Conservation (phyloP, 2,329 filamentous ascomycete genomes). For the Calonectria ilicicola region DNA sequence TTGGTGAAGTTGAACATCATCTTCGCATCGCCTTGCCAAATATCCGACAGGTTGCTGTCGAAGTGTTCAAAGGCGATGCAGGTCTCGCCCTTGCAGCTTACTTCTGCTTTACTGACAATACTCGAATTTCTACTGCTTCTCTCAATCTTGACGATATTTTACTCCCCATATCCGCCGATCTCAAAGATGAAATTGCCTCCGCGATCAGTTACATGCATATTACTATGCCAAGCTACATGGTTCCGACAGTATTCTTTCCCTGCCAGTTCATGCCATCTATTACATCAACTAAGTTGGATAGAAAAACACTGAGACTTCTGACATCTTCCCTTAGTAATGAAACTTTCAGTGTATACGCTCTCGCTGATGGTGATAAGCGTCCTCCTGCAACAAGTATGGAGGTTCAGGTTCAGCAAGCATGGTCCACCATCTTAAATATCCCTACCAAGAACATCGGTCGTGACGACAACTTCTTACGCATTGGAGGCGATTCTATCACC, state of each 20-base stretch:
- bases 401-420: slow-evolving; percentile 45
- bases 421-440: slow-evolving; percentile 42
- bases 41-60: background rate
- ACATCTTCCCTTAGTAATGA: slow-evolving; percentile 14
- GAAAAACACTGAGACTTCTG: background rate
- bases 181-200: background rate
- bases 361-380: slow-evolving; percentile 1
- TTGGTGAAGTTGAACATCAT: slow-evolving; percentile 1
- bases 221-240: background rate
- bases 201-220: background rate
- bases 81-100: background rate
- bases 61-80: background rate
- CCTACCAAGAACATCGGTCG: slow-evolving; percentile 43
- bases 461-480: slow-evolving; percentile 3
- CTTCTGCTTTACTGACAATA: background rate
- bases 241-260: background rate
- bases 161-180: background rate
- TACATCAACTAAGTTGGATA: slow-evolving; percentile 1
- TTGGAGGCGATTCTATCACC: slow-evolving; percentile 19
- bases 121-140: background rate
- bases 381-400: background rate
- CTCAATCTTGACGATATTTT: background rate
- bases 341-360: slow-evolving; percentile 18
- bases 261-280: slow-evolving; percentile 1
- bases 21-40: background rate